These are phyloP conservation scores for Cercospora beticola DNA, from an alignment of 2,329 filamentous ascomycete species.

Conservation along the genomic window DNA sequence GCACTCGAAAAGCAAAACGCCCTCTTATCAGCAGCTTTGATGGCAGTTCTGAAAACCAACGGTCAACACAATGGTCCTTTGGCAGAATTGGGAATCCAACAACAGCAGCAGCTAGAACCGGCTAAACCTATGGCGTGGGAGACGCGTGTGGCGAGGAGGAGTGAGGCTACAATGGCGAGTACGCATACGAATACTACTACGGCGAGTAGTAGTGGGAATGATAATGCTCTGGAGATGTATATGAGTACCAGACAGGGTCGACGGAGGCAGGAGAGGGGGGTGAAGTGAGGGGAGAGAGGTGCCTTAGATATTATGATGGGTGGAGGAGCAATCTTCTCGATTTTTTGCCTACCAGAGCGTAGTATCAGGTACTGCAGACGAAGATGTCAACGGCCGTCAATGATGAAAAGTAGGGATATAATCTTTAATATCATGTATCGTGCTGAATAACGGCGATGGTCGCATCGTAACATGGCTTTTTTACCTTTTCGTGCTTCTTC, in stretches of 20 bases:
- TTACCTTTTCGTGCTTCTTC: neutral
- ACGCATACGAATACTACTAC: constrained; percentile 23
- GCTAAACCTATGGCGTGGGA: constrained; percentile 33
- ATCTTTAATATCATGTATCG: constrained; percentile 12
- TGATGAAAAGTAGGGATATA: constrained; percentile 12
- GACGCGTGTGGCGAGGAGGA: constrained; percentile 32
- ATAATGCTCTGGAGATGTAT: constrained; percentile 41
- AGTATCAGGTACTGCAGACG: neutral
- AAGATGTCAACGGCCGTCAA: constrained; percentile 1
- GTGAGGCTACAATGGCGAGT: constrained; percentile 26
- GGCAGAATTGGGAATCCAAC: constrained; percentile 11
- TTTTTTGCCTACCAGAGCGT: neutral
- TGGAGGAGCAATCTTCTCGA: neutral
- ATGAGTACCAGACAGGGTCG: constrained; percentile 29
- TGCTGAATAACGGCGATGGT: neutral
- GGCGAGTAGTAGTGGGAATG: constrained; percentile 27
- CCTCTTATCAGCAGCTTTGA: constrained; percentile 42
- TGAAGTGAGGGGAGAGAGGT: neutral
- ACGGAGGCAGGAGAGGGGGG: neutral
- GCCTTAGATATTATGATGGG: neutral
- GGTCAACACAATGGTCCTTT: constrained; percentile 36
- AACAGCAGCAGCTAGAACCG: constrained; percentile 7
- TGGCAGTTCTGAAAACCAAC: constrained; percentile 42
- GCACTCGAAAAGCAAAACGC: constrained; percentile 43
- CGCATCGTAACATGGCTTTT: neutral